Evolutionary conservation across 768 basidiomycete species (phyloP), one percentile per base, ranked within the genome.

Genomic region (Vararia minispora): DNA sequence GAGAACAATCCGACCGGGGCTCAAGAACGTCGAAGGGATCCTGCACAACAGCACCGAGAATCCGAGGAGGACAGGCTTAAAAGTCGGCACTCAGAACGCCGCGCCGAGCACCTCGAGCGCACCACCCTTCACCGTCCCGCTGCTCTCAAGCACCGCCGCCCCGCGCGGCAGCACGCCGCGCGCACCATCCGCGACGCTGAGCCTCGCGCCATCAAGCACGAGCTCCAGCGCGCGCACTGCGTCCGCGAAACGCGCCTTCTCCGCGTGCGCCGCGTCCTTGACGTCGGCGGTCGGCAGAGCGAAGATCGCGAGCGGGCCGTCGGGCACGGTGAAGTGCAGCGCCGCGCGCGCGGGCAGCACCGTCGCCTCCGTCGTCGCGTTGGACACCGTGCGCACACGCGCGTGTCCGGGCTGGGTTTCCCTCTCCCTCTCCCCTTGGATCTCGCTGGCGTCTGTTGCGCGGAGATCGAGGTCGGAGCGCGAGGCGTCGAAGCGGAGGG

Each of bases 161-260:
- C n/a, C n/a, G n/a, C n/a, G n/a, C n/a, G n/a, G n/a, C n/a, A 80
- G 50, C 71, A 85, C 27, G 72, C 85, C 35, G 62, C 64, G 2
- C 69, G 52, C 13, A 48, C 43, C n/a, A 23, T 39, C 23, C 28
- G 39, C 9, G 33, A 24, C 30, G 40, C 27, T 17, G 38, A 48
- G 4, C 17, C 25, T 37, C 42, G 36, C 39, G 17, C 45, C 45
- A 13, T 46, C 39, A 2, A 48, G 45, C 18, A 31, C 9, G 5
- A 42, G 39, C 14, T 39, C 40, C 7, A 44, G 21, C 16, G 13
- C 29, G 18, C 17, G 6, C 28, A 14, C 20, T 14, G 28, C 28
- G 28, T 28, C 10, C 28, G 28, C 28, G 28, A 28, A 10, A n/a
- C n/a, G n/a, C n/a, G n/a, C n/a, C n/a, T n/a, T n/a, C n/a, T n/a